Evolutionary conservation across 1,284 basidiomycete genomes (phyloP), one percentile per base, ranked within the genome.

Genomic region (Leccinum solheimii): DNA sequence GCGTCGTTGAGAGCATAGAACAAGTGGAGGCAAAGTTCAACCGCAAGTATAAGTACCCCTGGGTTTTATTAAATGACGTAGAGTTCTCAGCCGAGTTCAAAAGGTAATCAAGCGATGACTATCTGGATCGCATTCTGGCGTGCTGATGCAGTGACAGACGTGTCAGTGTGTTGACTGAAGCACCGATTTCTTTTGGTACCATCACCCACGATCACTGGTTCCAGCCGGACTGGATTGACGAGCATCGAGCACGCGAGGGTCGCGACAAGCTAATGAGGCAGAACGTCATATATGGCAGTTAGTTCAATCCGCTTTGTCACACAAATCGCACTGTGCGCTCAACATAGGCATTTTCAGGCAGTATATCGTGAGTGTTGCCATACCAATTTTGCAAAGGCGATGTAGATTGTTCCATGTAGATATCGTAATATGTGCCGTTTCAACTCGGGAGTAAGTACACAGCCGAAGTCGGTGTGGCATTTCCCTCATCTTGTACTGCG

Each of bases 361-460:
- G 83, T 67, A 78, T 84, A 19, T 77, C 83, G 81, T 86, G 68
- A 66, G 83, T 80, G 19, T 48, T 6, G 4, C 50, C 45, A 21
- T 38, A 30, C 38, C 8, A 30, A 13, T 59, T 27, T 51, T 57
- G 53, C 55, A 49, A 49, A 51, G 32, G 14, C 57, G 13, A 53
- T 16, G 30, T 16, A 14, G 16, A 55, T 51, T 27, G 5, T 27
- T 38, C 9, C 11, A n/a, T 14, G 67, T 30, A 84, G 82, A n/a
- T 88, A 88, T 67, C 80, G 86, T 27, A 88, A 88, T 63, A 86
- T 93, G 91, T 94, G 91, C 73, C 84, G 93, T 52, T 95, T 91
- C 77, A 91, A 94, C 71, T 90, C 90, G 23, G 92, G 92, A 34
- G 91, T 90, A 75, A 72, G 89, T 69, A 14, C 16, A 38, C 49